Base-by-base conservation (phyloP, 345 rosid genomes). In the Hibiscus mutabilis region DNA sequence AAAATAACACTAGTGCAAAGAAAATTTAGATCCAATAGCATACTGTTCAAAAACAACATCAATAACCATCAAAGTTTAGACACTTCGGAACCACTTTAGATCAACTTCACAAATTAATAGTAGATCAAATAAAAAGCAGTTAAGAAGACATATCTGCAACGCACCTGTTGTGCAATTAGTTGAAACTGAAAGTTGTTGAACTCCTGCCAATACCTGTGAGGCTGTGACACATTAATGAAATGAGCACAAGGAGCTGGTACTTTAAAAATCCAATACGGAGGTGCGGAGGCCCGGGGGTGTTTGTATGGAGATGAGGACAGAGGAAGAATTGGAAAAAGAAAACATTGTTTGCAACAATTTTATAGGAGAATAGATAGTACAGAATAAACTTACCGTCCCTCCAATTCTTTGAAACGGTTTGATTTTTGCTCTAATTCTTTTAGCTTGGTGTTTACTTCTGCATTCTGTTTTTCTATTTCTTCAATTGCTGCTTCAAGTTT, bases 171-270 rank as follows among this genome's bases (percentile, higher is more conserved):
- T 63, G 95, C 84, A 73, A 85, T 86, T 69, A 90, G 71, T 69
- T 88, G 98, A 84, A 88, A 94, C 71, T 94, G 98, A 74, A 94
- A 94, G 76, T 89, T 94, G 75, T 89, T 94, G 84, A 91, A 89
- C 85, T 93, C 98, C 71, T 91, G 98, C 98, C 97, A 93, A 74
- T 93, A 93, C 88, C 98, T 93, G 87, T 75, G 68, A 77, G 91
- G 87, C 98, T 93, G 87, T 75, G 68, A 77, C 65, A 82, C 66
- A 68, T 69, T 56, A 60, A 80, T 56, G 56, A 13, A 64, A 46
- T 15, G 72, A 59, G 70, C 6, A 60, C 46, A 13, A 73, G 47
- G 14, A 60, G 29, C 29, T 25, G 29, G 29, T 25, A 25, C 29
- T 25, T 25, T 25, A 25, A n/a, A n/a, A n/a, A n/a, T n/a, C n/a